Percentiles rank a stretch among this genome's conserved stretches.
These are phyloP conservation scores for Ogataea ramenticola DNA, from an alignment of 805 yeast genomes.

Conservation along the genomic window DNA sequence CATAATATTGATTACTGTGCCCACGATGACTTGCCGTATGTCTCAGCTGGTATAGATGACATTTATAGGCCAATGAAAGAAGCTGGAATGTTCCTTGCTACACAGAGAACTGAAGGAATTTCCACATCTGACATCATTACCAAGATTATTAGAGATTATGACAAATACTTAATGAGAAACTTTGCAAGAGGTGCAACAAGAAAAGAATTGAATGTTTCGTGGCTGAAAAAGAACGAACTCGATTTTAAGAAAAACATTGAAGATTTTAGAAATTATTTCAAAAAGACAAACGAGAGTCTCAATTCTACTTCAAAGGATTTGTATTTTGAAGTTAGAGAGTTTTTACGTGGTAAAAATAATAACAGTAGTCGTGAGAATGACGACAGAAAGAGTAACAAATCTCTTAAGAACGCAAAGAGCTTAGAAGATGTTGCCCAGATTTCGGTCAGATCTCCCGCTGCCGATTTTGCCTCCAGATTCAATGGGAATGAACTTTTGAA, in stretches of 20 bases:
- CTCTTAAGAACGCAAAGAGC: neutral
- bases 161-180: constrained; percentile 92
- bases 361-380: constrained; percentile 6
- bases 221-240: constrained; percentile 95
- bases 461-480: constrained; percentile 58
- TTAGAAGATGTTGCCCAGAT: neutral
- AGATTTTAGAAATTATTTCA: constrained; percentile 83
- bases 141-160: constrained; percentile 90
- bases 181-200: constrained; percentile 97
- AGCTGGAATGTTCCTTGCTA: constrained; percentile 82
- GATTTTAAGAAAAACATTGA: constrained; percentile 86
- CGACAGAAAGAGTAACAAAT: neutral
- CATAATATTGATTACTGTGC: constrained; percentile 94
- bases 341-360: constrained; percentile 33
- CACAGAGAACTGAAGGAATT: constrained; percentile 95
- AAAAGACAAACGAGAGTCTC: constrained; percentile 58
- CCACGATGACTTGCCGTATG: constrained; percentile 95
- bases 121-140: constrained; percentile 95
- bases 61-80: constrained; percentile 90
- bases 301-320: constrained; percentile 74
- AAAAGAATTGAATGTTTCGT: constrained; percentile 91
- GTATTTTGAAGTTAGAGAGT: constrained; percentile 78
- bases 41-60: constrained; percentile 81
- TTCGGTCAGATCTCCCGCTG: constrained; percentile 43
- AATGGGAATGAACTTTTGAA: constrained; percentile 44